Conservation (phyloP, 495 filamentous ascomycete genomes). For the Trichoderma virens region DNA sequence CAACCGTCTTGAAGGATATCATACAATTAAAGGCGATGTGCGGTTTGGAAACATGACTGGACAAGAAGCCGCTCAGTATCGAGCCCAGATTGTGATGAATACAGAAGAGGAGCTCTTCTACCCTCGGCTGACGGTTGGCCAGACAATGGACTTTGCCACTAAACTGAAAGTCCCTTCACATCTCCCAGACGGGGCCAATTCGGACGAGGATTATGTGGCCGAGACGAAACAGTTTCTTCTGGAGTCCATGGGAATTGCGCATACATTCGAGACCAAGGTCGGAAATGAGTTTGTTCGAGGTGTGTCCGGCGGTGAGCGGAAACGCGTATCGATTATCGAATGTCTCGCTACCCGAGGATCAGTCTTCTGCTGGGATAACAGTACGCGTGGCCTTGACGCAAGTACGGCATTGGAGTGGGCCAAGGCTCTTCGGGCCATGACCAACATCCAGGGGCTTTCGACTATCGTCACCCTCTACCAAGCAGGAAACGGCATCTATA, state of each 20-base stretch:
- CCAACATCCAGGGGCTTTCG: slow-evolving; percentile 47
- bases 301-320: slow-evolving; percentile 49
- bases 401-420: slow-evolving; percentile 41
- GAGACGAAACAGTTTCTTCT: slow-evolving; percentile 18
- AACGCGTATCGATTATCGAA: slow-evolving; percentile 37
- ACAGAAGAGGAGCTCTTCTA: slow-evolving; percentile 73
- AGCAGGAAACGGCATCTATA: slow-evolving; percentile 57
- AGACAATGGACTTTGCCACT: slow-evolving; percentile 44
- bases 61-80: slow-evolving; percentile 29
- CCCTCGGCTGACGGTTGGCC: slow-evolving; percentile 59
- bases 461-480: slow-evolving; percentile 64
- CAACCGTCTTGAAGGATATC: slow-evolving; percentile 47
- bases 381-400: slow-evolving; percentile 41
- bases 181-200: neutral
- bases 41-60: slow-evolving; percentile 53
- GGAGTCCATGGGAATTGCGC: slow-evolving; percentile 61
- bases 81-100: slow-evolving; percentile 48
- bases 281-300: slow-evolving; percentile 70
- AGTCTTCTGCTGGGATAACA: slow-evolving; percentile 44
- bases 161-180: neutral
- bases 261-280: slow-evolving; percentile 68
- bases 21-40: slow-evolving; percentile 54
- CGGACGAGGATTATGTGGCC: neutral
- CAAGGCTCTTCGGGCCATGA: slow-evolving; percentile 39
- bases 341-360: slow-evolving; percentile 14